phyloP scores from a whole-genome alignment of 768 basidiomycete genomes.

The Termitomyces eurrhizus region DNA sequence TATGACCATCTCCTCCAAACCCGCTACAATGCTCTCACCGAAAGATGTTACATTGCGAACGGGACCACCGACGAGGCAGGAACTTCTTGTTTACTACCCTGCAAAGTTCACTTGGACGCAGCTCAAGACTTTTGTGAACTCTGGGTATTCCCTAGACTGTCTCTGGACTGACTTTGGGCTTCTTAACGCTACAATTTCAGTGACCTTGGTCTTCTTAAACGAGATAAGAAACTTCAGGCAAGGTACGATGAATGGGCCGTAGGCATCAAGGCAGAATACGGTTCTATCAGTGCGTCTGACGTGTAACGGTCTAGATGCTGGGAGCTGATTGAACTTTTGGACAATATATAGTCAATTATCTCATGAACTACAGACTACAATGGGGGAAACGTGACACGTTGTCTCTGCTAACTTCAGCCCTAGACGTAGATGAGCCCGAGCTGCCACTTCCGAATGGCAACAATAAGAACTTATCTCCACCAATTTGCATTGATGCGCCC shows the following conservation, averaged over 20 bases:
- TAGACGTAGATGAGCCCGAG: constrained; percentile 30
- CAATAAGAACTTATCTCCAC: constrained; percentile 19
- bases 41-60: constrained; percentile 37
- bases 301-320: neutral
- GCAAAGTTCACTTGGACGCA: constrained; percentile 74
- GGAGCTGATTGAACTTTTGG: neutral
- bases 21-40: constrained; percentile 8
- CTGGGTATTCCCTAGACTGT: constrained; percentile 46
- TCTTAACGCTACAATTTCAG: constrained; percentile 31
- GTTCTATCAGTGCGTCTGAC: constrained; percentile 53
- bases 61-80: constrained; percentile 69
- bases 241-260: constrained; percentile 60
- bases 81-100: constrained; percentile 66
- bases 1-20: constrained; percentile 9
- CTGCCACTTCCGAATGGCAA: neutral
- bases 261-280: constrained; percentile 54
- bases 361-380: constrained; percentile 63
- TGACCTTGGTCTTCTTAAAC: constrained; percentile 76
- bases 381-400: constrained; percentile 72
- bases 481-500: constrained; percentile 34
- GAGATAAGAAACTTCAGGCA: constrained; percentile 63
- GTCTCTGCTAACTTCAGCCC: constrained; percentile 52
- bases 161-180: neutral
- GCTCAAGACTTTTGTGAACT: constrained; percentile 73
- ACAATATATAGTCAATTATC: constrained; percentile 54